Percentiles rank a stretch among this genome's conserved stretches.
Evolutionary conservation across 2,329 filamentous ascomycete species (phyloP).

Genomic region (Periconia digitata): DNA sequence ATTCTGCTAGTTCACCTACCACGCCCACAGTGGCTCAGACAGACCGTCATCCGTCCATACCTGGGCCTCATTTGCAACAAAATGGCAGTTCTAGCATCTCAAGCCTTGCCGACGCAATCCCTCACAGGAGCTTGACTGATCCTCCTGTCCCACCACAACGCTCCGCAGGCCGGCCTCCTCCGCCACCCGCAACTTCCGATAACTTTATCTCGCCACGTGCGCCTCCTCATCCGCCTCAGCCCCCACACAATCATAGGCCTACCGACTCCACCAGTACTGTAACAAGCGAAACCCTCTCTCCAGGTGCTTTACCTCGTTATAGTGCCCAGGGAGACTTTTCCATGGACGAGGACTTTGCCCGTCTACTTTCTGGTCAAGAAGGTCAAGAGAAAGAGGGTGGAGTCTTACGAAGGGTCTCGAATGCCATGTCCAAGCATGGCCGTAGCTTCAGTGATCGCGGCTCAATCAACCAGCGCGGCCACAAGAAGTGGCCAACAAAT

Average conservation of each 20-base stretch:
- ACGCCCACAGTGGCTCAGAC: constrained; percentile 43
- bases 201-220: constrained; percentile 51
- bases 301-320: constrained; percentile 47
- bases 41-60: constrained; percentile 44
- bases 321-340: constrained; percentile 85
- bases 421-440: constrained; percentile 82
- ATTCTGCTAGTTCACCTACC: constrained; percentile 45
- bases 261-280: constrained; percentile 50
- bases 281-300: constrained; percentile 40
- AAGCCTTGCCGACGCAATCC: constrained; percentile 47
- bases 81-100: constrained; percentile 48
- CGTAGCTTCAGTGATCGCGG: constrained; percentile 75
- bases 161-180: constrained; percentile 47
- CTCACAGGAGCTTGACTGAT: constrained; percentile 45
- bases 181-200: constrained; percentile 37
- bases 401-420: constrained; percentile 85
- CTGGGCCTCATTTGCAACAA: constrained; percentile 29
- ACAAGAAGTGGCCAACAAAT: constrained; percentile 46
- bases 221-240: constrained; percentile 47
- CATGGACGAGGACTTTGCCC: constrained; percentile 93
- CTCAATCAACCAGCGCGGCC: constrained; percentile 36
- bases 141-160: constrained; percentile 49
- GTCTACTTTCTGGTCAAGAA: constrained; percentile 77
- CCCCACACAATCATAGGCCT: constrained; percentile 41
- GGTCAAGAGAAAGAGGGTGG: constrained; percentile 45